Evolutionary conservation across 2,329 filamentous ascomycete species (phyloP), one percentile per base, ranked within the genome.

Genomic region (Eurotiales sp.): DNA sequence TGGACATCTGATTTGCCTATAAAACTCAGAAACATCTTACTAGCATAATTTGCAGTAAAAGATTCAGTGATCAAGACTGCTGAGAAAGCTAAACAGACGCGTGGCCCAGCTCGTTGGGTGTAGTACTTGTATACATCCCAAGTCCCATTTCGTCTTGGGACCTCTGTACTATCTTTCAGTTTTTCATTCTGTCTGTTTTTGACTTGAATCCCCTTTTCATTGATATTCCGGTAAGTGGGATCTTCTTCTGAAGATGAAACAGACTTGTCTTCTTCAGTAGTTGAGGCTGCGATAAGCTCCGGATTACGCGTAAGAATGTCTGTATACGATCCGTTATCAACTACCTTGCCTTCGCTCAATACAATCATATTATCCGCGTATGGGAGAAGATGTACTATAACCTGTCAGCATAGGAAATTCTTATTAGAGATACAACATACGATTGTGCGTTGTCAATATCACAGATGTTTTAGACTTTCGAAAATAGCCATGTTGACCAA

Each of bases 301-400:
- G 37, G 25, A 22, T 49, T 49, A 15, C 23, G 46, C n/a, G 19
- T 27, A 10, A 30, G 36, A 41, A 49, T 23, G 14, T 49, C 37
- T 23, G 7, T 25, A 12, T 39, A 50, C 43, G 48, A 50, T 21
- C 48, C 48, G 14, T 23, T 19, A 44, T 50, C 48, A 44, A 15
- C 30, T 11, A 44, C 23, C 30, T 30, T 37, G 17, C 48, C 48
- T 25, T 50, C 41, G 29, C 41, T 36, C 32, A 50, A 30, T 8
- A 66, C 67, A 22, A 76, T 56, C 37, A 76, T 71, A 22, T 72
- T 63, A 55, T 77, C 73, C 5, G 68, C 64, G 51, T 67, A 71
- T 4, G 69, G 65, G 6, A 50, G 48, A 43, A 50, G 29, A 17
- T 39, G 15, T 22, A 50, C 48, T 50, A 39, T n/a, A 12, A 23